Conservation (phyloP, 2,329 filamentous ascomycete genomes). For the Alternaria brassicae region DNA sequence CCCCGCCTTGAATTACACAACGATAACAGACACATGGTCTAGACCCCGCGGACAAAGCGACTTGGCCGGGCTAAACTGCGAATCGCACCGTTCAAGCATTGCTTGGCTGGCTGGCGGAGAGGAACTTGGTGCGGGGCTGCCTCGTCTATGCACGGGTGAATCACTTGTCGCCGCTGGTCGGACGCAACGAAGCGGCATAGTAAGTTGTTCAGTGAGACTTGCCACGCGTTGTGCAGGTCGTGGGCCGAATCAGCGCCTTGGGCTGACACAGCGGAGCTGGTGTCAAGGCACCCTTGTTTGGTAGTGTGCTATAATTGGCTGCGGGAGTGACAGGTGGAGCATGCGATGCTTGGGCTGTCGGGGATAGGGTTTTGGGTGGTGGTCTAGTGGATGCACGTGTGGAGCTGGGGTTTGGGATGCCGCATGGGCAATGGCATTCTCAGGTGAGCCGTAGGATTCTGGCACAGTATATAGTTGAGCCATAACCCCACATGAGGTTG, state of each 20-base stretch:
- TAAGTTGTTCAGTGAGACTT: conserved; percentile 25
- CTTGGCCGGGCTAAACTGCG: conserved; percentile 10
- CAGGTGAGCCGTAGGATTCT: conserved; percentile 9
- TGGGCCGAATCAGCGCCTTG: conserved; percentile 29
- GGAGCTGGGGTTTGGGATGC: conserved; percentile 25
- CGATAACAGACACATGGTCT: conserved; percentile 23
- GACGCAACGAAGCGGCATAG: conserved; percentile 18
- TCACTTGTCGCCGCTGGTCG: conserved; percentile 26
- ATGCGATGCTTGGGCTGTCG: conserved; percentile 23
- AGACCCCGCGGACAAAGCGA: conserved; percentile 27
- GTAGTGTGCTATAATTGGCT: conserved; percentile 8
- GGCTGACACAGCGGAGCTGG: conserved; percentile 21
- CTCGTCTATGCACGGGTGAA: conserved; percentile 25
- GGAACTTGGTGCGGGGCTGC: conserved; percentile 19
- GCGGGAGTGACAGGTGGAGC: conserved; percentile 2
- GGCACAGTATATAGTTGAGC: conserved; percentile 14
- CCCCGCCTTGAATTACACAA: conserved; percentile 18
- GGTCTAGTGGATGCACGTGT: conserved; percentile 23
- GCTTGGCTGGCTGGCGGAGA: conserved; percentile 34
- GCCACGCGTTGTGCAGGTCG: conserved; percentile 30
- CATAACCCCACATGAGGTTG: conserved; percentile 6
- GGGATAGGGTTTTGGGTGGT: conserved; percentile 32
- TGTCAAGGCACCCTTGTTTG: conserved; percentile 10
- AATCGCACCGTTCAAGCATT: conserved; percentile 9
- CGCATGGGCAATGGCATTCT: conserved; percentile 3